Evolutionary conservation across 1,139 yeast genomes (phyloP), one percentile per base, ranked within the genome.

Genomic region (Taphrina confusa): DNA sequence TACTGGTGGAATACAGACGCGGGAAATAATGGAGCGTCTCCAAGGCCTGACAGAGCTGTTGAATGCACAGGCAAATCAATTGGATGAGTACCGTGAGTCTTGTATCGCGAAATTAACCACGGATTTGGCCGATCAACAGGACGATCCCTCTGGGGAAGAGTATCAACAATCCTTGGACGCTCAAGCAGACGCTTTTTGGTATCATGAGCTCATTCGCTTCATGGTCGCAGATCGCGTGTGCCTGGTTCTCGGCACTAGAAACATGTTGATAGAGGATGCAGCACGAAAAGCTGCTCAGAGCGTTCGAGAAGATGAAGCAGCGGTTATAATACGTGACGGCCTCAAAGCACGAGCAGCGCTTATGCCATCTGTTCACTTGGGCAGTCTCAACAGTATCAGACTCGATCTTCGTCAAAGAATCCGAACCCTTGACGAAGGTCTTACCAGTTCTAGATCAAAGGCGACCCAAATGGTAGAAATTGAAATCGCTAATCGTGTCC

Each of bases 141-240:
- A 75, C 1, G 76, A 74, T 27, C 84, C 85, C 1, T 82, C 82
- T 63, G 95, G 94, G 18, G 87, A 82, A 60, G 97, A 90, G 67
- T 92, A 90, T 70, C 83, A 82, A 25, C 80, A 79, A 14, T 83
- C 94, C 0, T 76, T 91, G 55, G 81, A 81, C 44, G 84, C 81
- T 50, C 97, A 91, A 71, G 94, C 85, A 62, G 77, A 78, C 62
- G 84, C 84, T 0, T 83, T 83, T 46, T 78, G 82, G 0, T 81
- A 84, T 63, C 75, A 90, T 57, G 86, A 83, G 62, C 81, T 83
- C 8, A 66, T 90, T 2, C 83, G 83, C 54, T 75, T 76, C 57
- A 71, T 80, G 4, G 68, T 88, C 34, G 73, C 74, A 9, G 95
- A 87, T 68, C 73, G 97, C 59, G 77, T 76, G 14, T 72, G 73